Evolutionary conservation across 257 asterid genomes (phyloP), one percentile per base, ranked within the genome.

Genomic region (Capsicum rhomboideum): DNA sequence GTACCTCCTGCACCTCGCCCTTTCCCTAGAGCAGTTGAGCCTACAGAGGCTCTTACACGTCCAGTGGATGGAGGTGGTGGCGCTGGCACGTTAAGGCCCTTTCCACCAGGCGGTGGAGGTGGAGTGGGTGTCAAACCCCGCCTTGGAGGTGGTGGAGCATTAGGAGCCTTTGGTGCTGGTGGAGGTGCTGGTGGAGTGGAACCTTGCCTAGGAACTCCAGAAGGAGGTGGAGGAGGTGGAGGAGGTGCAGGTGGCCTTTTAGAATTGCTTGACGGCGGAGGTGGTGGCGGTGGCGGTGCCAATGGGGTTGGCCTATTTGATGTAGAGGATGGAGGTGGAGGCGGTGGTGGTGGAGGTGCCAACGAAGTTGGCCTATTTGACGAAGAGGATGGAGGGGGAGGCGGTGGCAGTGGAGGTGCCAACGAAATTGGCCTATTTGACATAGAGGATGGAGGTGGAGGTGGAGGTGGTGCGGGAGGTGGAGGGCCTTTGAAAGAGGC

Each of bases 1-100:
- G 94, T 87, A 84, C 90, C 94, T 72, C 80, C 82, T 59, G 92
- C 83, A 85, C 87, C 90, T 90, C 95, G 91, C 85, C 95, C 96
- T 89, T 87, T 85, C 79, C 88, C 90, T 74, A 79, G 85, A 86
- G 88, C 87, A 61, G 90, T 71, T 77, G 92, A 80, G 80, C 87
- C 88, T 75, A 91, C 58, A 75, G 86, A 83, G 82, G 91, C 85
- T 90, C 94, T 91, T 83, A 98, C 99, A 86, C 93, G 89, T 74
- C 93, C 98, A 69, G 87, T 82, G 85, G 95, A 84, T 34, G 88
- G 87, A 83, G 90, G 90, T 59, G 91, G 92, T 20, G 92, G 88
- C 1, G 85, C 89, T 77, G 89, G 88, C 42, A 26, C 90, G 82
- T 37, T 81, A 64, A 82, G 64, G 56, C 84, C 86, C 85, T 83